A percentile compares a stretch with the other conserved stretches of the same genome.
Conservation (phyloP, 2,329 filamentous ascomycete genomes). For the Monosporascus sp. region DNA sequence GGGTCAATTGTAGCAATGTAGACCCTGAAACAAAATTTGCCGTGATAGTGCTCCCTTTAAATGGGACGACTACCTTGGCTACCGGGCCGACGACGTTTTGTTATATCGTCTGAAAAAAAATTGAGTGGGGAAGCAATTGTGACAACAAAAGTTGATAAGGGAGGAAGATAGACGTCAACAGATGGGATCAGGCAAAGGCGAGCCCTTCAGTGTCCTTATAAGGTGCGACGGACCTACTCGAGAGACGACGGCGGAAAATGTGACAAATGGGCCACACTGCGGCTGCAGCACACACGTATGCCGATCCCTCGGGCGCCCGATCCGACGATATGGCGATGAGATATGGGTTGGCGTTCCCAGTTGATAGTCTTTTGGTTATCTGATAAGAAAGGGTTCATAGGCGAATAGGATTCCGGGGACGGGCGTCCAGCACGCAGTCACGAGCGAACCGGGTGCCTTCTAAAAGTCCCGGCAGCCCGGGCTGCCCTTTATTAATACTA, state of each 20-base stretch:
- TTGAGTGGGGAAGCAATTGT: not conserved
- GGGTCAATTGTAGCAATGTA: not conserved
- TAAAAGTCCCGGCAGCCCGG: constrained; percentile 5
- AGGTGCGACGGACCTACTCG: not conserved
- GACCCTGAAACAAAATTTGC: not conserved
- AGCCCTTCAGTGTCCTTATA: not conserved
- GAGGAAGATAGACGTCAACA: not conserved
- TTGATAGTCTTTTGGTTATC: constrained; percentile 22
- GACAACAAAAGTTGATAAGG: not conserved
- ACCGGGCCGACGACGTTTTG: not conserved
- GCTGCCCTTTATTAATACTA: not conserved
- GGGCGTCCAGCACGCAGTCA: constrained; percentile 14
- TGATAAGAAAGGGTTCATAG: constrained; percentile 20
- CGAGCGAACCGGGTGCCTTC: constrained; percentile 14
- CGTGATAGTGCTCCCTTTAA: not conserved
- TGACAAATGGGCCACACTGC: not conserved
- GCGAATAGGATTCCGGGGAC: constrained; percentile 21
- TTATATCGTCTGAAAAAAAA: not conserved
- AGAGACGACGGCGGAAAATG: not conserved
- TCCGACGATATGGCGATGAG: not conserved
- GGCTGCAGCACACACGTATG: not conserved
- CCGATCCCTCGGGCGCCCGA: not conserved
- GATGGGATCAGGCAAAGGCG: not conserved
- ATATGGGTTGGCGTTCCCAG: constrained; percentile 10
- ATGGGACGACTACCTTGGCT: not conserved